Conservation (phyloP, 148 eudicot species). For the Chenopodium suecicum region DNA sequence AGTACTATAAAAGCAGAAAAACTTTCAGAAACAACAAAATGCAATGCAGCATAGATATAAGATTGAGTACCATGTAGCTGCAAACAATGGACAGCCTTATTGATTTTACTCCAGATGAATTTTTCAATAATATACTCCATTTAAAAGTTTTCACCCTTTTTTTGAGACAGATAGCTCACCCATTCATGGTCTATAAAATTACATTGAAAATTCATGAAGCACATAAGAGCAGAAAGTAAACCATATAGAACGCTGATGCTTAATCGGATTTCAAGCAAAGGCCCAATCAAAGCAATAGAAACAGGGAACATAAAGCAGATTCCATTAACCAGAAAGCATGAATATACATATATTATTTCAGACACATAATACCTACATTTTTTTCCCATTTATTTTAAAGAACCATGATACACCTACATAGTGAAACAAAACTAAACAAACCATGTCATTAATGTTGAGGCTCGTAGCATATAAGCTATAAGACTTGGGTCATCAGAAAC, state of each 20-base stretch:
- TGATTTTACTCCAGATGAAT: not conserved
- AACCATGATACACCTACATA: not conserved
- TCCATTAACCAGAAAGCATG: too few species aligned
- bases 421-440: not conserved
- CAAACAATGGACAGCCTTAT: not conserved
- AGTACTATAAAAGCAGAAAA: not conserved
- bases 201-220: not conserved
- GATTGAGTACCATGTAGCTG: not conserved
- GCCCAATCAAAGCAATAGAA: not conserved
- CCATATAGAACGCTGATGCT: not conserved
- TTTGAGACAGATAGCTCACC: not conserved
- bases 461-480: not conserved
- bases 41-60: not conserved
- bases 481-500: not conserved
- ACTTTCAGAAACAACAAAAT: not conserved
- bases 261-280: not conserved
- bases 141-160: too few species aligned
- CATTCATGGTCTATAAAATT: not conserved
- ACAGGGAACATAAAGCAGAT: not conserved
- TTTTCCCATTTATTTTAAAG: not conserved
- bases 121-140: too few species aligned
- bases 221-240: not conserved
- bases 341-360: not conserved
- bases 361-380: not conserved
- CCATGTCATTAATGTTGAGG: not conserved